phyloP scores from a whole-genome alignment of 129 eudicot genomes.

The Lactuca saligna region DNA sequence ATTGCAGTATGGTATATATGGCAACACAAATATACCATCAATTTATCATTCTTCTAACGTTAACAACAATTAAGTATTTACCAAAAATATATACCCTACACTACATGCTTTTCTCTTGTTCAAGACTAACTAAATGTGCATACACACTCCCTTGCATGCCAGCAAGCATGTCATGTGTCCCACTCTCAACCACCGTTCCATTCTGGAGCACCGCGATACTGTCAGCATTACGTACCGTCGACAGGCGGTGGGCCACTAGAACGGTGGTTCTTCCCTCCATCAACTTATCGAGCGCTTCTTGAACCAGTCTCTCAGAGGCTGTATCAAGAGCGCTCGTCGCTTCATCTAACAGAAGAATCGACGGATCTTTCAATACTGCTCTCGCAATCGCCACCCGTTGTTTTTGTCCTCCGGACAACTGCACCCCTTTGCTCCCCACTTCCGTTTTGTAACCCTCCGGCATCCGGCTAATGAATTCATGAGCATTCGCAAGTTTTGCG shows the following conservation, averaged over 20 bases:
- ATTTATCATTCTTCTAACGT: too few species aligned
- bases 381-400: conserved; percentile 88
- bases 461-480: conserved; percentile 62
- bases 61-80: neutral
- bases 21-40: too few species aligned
- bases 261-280: conserved; percentile 73
- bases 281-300: conserved; percentile 69
- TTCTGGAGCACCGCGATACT: conserved; percentile 63
- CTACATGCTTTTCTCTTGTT: conserved; percentile 36
- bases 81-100: conserved; percentile 6
- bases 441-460: conserved; percentile 66
- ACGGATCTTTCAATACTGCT: conserved; percentile 67
- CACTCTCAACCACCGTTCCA: conserved; percentile 62
- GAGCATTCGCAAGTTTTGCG: conserved; percentile 78
- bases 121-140: conserved; percentile 58
- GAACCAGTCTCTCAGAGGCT: conserved; percentile 63
- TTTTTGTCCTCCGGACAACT: conserved; percentile 84
- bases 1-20: too few species aligned
- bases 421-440: conserved; percentile 74
- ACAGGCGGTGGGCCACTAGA: conserved; percentile 73
- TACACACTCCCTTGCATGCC: conserved; percentile 43
- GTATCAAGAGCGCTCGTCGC: conserved; percentile 87
- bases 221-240: conserved; percentile 65
- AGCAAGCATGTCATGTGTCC: conserved; percentile 63
- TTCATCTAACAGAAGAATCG: conserved; percentile 74